Conservation (phyloP, 2,329 filamentous ascomycete species). For the Arthroderma sp. region DNA sequence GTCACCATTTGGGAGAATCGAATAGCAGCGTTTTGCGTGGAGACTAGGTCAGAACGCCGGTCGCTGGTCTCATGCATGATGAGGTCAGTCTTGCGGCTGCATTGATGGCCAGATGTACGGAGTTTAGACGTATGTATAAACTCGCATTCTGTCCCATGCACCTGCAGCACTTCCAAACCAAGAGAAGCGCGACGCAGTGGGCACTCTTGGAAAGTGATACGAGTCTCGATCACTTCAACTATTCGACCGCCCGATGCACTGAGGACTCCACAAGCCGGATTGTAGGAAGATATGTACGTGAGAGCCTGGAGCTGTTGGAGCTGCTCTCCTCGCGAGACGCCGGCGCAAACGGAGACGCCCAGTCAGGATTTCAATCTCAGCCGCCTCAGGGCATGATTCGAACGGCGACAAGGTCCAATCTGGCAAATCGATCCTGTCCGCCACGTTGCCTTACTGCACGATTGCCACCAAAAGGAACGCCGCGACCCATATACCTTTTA, state of each 20-base stretch:
- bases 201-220: neutral
- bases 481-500: neutral
- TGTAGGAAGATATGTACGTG: neutral
- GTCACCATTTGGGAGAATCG: neutral
- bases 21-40: neutral
- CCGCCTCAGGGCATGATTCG: neutral
- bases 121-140: neutral
- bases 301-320: neutral
- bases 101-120: neutral
- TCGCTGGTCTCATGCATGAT: conserved; percentile 1
- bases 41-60: neutral
- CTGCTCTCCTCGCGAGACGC: neutral
- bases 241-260: neutral
- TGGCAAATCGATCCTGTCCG: neutral
- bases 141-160: neutral
- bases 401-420: conserved; percentile 6
- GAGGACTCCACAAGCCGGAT: neutral
- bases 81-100: conserved; percentile 4
- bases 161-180: neutral
- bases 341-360: neutral
- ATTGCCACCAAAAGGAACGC: neutral
- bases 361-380: neutral
- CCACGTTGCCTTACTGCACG: conserved; percentile 3
- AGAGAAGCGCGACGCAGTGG: neutral
- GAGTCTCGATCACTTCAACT: neutral